Conservation (phyloP, 1,284 basidiomycete species). For the Chalciporus sp. region DNA sequence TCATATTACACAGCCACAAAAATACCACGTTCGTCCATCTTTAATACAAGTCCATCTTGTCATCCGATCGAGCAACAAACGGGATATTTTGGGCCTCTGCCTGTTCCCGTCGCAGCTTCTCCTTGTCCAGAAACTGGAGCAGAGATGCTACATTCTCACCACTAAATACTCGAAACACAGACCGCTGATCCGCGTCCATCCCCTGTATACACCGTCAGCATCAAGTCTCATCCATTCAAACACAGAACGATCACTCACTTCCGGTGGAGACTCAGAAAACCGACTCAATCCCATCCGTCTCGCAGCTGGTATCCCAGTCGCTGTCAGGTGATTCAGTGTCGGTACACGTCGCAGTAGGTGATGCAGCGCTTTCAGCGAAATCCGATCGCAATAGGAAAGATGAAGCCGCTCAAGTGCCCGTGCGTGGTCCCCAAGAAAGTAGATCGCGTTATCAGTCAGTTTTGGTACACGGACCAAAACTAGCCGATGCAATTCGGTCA, state of each 20-base stretch:
- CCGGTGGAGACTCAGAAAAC: conserved; percentile 79
- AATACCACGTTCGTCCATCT: neutral
- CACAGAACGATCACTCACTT: conserved; percentile 56
- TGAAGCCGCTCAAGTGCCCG: conserved; percentile 81
- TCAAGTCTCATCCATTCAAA: conserved; percentile 9
- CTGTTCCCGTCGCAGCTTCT: conserved; percentile 54
- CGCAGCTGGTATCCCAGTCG: conserved; percentile 84
- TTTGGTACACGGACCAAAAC: conserved; percentile 77
- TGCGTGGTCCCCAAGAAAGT: conserved; percentile 67
- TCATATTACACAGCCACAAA: neutral
- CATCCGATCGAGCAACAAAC: conserved; percentile 60
- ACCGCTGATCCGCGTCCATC: conserved; percentile 61
- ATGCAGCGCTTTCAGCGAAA: conserved; percentile 81
- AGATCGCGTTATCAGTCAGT: conserved; percentile 68
- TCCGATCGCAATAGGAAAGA: conserved; percentile 84
- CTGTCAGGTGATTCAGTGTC: conserved; percentile 75
- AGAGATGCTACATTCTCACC: conserved; percentile 71
- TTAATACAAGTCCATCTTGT: conserved; percentile 60
- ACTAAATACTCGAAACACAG: conserved; percentile 83
- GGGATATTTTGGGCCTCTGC: conserved; percentile 60
- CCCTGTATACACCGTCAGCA: conserved; percentile 38
- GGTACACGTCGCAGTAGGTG: conserved; percentile 67
- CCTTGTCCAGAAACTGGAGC: conserved; percentile 66
- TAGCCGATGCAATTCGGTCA: conserved; percentile 76
- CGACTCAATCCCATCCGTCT: conserved; percentile 71